Evolutionary conservation across 176 grass and related monocot species (phyloP).

Genomic region (Hsuehochloa calcarea): DNA sequence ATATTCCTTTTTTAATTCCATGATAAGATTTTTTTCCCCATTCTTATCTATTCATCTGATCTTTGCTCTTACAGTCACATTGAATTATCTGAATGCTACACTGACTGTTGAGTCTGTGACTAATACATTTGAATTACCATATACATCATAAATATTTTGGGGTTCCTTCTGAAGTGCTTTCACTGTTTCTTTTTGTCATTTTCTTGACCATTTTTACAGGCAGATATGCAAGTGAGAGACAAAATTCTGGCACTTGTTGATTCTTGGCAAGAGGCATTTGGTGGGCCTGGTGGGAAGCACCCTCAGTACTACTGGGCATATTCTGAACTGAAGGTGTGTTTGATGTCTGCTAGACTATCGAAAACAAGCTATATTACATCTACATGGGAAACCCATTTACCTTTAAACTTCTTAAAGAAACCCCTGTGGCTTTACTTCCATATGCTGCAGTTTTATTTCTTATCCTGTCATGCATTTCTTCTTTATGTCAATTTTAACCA

Average conservation of each 20-base stretch:
- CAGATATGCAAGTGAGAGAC: slow-evolving; percentile 62
- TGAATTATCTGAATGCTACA: not conserved
- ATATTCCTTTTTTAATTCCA: not conserved
- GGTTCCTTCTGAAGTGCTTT: not conserved
- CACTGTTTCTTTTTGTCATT: not conserved
- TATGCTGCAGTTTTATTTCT: not conserved
- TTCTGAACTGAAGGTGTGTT: slow-evolving; percentile 70
- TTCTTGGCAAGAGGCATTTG: slow-evolving; percentile 90
- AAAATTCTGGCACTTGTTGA: slow-evolving; percentile 74
- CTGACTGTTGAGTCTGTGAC: not conserved
- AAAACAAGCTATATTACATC: not conserved
- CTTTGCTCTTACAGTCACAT: not conserved
- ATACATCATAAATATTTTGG: not conserved
- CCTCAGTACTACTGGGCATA: slow-evolving; percentile 83
- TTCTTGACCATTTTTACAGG: slow-evolving; percentile 30
- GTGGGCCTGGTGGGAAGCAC: slow-evolving; percentile 64
- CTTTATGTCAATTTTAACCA: not conserved
- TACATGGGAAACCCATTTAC: not conserved
- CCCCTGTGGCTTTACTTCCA: not conserved
- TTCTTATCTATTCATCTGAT: not conserved
- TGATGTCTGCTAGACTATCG: not conserved
- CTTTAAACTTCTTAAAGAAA: not conserved
- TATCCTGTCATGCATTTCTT: not conserved
- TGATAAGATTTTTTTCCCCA: not conserved
- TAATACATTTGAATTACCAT: not conserved